Evolutionary conservation across 2,329 filamentous ascomycete genomes (phyloP), one percentile per base, ranked within the genome.

Genomic region (Hymenoscyphus occultus): DNA sequence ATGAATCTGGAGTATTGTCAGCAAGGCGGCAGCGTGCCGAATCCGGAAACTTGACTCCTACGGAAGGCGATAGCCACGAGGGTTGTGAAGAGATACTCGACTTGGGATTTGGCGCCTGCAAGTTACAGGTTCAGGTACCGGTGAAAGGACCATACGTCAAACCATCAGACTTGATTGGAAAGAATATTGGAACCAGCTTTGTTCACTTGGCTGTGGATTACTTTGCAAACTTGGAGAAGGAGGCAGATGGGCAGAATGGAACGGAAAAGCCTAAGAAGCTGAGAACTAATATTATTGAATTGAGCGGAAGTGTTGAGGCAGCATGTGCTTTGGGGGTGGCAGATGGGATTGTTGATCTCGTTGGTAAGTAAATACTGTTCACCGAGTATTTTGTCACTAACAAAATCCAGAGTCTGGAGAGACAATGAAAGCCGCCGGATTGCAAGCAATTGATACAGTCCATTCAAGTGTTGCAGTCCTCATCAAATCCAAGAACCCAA

Each of bases 281-380:
- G 71, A 86, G 84, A 73, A 98, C 95, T 10, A 93, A 92, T 75
- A 93, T 99, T 73, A 92, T 97, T 74, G 96, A 95, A 78, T 85
- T 98, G 67, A 95, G 94, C 70, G 95, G 95, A 16, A 98, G 94
- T 82, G 95, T 99, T 40, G 95, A 99, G 80, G 94, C 95, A 61
- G 94, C 95, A 48, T 99, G 95, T 76, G 94, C 95, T 22, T 82
- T 99, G 63, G 95, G 95, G 62, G 93, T 98, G 35, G 95, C 95
- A 56, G 94, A 98, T 76, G 95, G 94, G 60, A 97, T 99, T 76
- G 93, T 99, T 58, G 95, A 99, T 80, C 87, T 99, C 65, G 95
- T 99, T 75, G 93, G 92, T 95, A 79, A 76, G 90, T 68, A 58
- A 12, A 28, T n/a, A 5, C 57, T 16, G 45, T 45, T 56, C 59